Conservation (phyloP, 1,284 basidiomycete genomes). For the Apiotrichum sp. region DNA sequence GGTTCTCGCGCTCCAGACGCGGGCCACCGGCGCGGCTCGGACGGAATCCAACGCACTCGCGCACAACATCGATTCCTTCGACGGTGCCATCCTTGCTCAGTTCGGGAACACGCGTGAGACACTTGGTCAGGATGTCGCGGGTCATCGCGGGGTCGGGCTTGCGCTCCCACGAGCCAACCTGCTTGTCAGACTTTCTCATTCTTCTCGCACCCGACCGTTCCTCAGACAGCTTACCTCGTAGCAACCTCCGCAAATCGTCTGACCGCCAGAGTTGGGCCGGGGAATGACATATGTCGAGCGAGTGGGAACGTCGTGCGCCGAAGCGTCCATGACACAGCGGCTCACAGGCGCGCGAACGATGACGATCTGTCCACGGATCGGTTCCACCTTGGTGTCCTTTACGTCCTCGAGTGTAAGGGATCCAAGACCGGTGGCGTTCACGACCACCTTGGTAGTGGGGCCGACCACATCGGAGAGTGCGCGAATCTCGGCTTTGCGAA, state of each 20-base stretch:
- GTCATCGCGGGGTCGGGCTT: conserved; percentile 10
- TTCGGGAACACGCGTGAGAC: conserved; percentile 16
- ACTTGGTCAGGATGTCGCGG: conserved; percentile 15
- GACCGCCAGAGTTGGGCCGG: conserved; percentile 15
- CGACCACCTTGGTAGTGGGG: conserved; percentile 2
- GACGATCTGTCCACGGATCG: conserved; percentile 19
- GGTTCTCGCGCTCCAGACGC: conserved; percentile 15
- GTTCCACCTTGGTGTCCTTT: conserved; percentile 12
- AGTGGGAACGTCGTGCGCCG: conserved; percentile 10
- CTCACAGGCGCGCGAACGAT: conserved; percentile 14
- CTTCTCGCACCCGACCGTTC: no score
- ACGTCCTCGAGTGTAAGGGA: conserved; percentile 13
- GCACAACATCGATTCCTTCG: conserved; percentile 18
- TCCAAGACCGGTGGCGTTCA: conserved; percentile 16
- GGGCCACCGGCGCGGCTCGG: conserved; percentile 15
- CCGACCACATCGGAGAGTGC: conserved; percentile 7
- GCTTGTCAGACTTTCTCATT: no score
- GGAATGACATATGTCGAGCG: conserved; percentile 23
- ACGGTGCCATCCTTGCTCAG: conserved; percentile 12
- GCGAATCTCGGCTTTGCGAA: conserved; percentile 5
- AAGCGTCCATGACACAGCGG: conserved; percentile 20
- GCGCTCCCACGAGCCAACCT: conserved; percentile 13
- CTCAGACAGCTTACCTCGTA: conserved; percentile 15
- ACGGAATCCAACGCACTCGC: conserved; percentile 20
- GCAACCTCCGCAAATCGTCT: conserved; percentile 21